Base-by-base conservation (phyloP, 495 filamentous ascomycete species). In the Hypoxylon fuscum region DNA sequence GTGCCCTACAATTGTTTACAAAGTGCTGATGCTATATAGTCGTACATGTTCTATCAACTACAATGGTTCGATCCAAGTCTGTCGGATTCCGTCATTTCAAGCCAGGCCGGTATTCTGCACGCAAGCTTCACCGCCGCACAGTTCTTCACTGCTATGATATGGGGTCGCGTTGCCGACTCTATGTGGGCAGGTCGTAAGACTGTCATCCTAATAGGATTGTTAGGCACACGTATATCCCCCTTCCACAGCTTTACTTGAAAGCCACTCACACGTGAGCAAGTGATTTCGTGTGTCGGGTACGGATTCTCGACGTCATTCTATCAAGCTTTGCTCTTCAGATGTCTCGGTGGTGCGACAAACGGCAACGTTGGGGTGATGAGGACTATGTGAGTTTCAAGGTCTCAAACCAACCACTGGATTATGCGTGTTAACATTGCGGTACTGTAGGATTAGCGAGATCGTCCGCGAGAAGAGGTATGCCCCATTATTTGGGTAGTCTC, bases 101-200 rank as follows among this genome's bases (percentile, higher is more conserved):
- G 82, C 18, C 91, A 94, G 62, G 90, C 89, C 2, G 91, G 91
- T 44, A 81, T 94, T 25, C 78, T 96, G 37, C 87, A 90, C 60
- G 90, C 88, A 29, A 85, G 85, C 57, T 96, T 95, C 69, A 90
- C 90, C 0, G 89, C 87, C 5, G 89, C 90, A 5, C 91, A 96
- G 76, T 92, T 92, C 72, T 78, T 90, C 21, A 94, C 91, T 1
- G 90, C 89, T n/a, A 90, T 96, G 72, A 69, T 90, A 18, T 95
- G 91, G 91, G 91, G 91, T 3, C 82, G 88, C 1, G 75, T 89
- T 22, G 88, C 90, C 2, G 91, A 95, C 74, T 85, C 85, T 2
- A 81, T 85, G 46, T 79, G 79, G 71, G 83, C 85, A 37, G 91
- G 91, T 9, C 82, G 91, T 18, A 92, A 91, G 71, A 88, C 85